These are phyloP conservation scores for Gyrodon lividus DNA, from an alignment of 768 basidiomycete species.

Conservation along the genomic window DNA sequence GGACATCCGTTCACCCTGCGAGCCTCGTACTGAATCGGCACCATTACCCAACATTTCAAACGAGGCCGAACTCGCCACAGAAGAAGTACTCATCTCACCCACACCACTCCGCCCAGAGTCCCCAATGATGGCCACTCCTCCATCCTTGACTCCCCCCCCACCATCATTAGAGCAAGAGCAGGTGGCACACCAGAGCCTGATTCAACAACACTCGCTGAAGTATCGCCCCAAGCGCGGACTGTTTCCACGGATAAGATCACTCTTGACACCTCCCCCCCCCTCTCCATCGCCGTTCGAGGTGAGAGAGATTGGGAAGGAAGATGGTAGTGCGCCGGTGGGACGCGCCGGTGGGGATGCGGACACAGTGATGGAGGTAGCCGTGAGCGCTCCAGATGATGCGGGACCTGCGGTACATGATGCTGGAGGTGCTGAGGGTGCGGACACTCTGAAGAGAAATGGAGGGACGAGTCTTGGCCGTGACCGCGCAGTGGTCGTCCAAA, in stretches of 20 bases:
- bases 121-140: slow-evolving; percentile 7
- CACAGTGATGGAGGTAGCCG: neutral
- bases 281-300: neutral
- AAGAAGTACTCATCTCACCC: neutral
- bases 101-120: neutral
- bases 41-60: neutral
- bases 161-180: neutral
- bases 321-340: neutral
- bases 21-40: no score
- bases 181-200: neutral
- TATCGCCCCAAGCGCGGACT: neutral
- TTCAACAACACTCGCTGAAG: neutral
- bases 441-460: neutral
- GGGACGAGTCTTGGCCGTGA: neutral
- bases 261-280: slow-evolving; percentile 5
- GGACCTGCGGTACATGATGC: neutral
- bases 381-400: neutral
- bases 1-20: no score
- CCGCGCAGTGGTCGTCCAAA: neutral
- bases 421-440: neutral
- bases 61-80: neutral
- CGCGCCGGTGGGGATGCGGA: neutral
- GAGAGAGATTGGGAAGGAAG: neutral
- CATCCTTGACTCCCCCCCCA: neutral
- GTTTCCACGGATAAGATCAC: neutral